Percentiles rank a stretch among this genome's conserved stretches.
phyloP scores from a whole-genome alignment of 2,329 filamentous ascomycete genomes.

The Septoria linicola region DNA sequence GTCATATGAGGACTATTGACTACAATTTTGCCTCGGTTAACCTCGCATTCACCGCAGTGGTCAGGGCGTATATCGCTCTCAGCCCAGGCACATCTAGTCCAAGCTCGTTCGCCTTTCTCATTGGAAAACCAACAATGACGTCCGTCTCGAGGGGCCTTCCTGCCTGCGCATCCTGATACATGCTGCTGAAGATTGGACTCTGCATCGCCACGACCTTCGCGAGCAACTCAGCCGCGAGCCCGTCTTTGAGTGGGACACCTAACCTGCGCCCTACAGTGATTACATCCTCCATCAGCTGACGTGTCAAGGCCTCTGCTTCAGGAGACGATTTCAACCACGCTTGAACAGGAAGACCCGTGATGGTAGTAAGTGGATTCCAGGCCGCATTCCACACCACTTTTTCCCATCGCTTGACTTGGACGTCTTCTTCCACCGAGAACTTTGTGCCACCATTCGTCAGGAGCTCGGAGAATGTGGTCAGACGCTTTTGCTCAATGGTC shows the following conservation, averaged over 20 bases:
- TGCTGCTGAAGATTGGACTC: slow-evolving; percentile 43
- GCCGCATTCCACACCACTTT: slow-evolving; percentile 62
- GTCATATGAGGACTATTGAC: too few relatives aligned
- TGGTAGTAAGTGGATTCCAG: slow-evolving; percentile 57
- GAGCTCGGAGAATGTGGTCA: slow-evolving; percentile 47
- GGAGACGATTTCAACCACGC: slow-evolving; percentile 44
- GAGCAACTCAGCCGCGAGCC: slow-evolving; percentile 42
- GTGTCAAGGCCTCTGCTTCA: slow-evolving; percentile 42
- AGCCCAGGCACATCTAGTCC: slow-evolving; percentile 43
- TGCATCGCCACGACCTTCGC: slow-evolving; percentile 43
- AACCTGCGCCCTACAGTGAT: slow-evolving; percentile 44
- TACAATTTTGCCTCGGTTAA: slow-evolving; percentile 13
- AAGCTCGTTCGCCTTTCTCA: slow-evolving; percentile 42
- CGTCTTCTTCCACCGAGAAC: slow-evolving; percentile 52
- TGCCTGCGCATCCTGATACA: slow-evolving; percentile 47
- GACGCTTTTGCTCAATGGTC: slow-evolving; percentile 38
- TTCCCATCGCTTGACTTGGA: slow-evolving; percentile 59
- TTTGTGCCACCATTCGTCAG: slow-evolving; percentile 46
- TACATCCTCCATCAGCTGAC: slow-evolving; percentile 46
- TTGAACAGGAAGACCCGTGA: slow-evolving; percentile 46
- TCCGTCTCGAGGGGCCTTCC: slow-evolving; percentile 49
- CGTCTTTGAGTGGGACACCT: slow-evolving; percentile 41
- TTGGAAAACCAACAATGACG: slow-evolving; percentile 47
- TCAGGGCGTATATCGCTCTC: slow-evolving; percentile 41
- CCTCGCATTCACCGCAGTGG: slow-evolving; percentile 30